Evolutionary conservation across 2,329 filamentous ascomycete genomes (phyloP).

Genomic region (Dothideomycetidae sp.): DNA sequence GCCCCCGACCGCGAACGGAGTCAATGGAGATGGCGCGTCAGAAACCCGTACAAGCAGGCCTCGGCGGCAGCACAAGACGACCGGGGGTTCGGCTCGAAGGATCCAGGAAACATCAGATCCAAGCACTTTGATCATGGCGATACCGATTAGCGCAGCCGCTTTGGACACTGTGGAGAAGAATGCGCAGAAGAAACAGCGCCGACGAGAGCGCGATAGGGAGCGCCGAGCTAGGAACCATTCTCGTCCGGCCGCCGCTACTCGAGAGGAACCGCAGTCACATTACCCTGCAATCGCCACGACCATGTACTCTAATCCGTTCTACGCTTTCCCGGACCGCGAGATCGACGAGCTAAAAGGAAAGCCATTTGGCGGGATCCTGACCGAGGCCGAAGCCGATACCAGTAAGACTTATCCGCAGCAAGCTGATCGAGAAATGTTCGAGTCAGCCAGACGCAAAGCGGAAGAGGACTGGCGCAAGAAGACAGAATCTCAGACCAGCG

Average conservation of each 20-base stretch:
- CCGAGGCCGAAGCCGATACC: conserved; percentile 80
- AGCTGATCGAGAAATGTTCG: conserved; percentile 72
- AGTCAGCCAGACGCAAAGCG: conserved; percentile 76
- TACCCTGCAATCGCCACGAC: conserved; percentile 46
- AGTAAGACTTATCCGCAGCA: conserved; percentile 70
- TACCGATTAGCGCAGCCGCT: conserved; percentile 22
- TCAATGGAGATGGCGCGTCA: conserved; percentile 11
- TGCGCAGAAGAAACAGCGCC: conserved; percentile 40
- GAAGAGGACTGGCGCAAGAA: conserved; percentile 81
- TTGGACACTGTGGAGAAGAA: conserved; percentile 23
- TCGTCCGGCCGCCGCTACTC: conserved; percentile 22
- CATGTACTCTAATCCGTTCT: conserved; percentile 64
- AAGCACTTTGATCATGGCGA: conserved; percentile 40
- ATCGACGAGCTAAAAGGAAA: conserved; percentile 81
- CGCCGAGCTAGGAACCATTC: conserved; percentile 32
- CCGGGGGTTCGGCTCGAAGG: conserved; percentile 13
- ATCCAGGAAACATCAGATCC: conserved; percentile 13
- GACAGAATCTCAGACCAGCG: conserved; percentile 46
- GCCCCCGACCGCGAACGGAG: conserved; percentile 13
- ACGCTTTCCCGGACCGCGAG: conserved; percentile 79
- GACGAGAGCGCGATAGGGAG: conserved; percentile 30
- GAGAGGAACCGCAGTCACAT: conserved; percentile 28
- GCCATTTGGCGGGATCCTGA: conserved; percentile 87
- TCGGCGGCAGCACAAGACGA: conserved; percentile 5
- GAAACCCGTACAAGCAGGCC: conserved; percentile 2